Conservation (phyloP, 2,329 filamentous ascomycete genomes). For the Teratosphaeriaceae sp. region DNA sequence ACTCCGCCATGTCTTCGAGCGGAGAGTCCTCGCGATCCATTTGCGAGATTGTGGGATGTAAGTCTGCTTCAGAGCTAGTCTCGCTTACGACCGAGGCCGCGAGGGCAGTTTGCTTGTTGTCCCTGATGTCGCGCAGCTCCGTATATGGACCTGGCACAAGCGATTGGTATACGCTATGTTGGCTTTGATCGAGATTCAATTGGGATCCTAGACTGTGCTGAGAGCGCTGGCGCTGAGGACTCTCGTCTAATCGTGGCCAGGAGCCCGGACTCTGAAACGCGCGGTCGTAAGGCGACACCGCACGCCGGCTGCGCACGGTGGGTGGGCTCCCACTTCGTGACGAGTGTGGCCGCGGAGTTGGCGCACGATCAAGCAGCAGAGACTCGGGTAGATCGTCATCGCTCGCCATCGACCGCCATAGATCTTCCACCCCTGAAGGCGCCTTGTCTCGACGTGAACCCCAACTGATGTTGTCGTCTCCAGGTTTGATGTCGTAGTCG, state of each 20-base stretch:
- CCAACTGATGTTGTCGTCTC: conserved; percentile 33
- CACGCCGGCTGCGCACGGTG: conserved; percentile 10
- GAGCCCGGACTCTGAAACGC: conserved; percentile 20
- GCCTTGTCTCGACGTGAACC: conserved; percentile 25
- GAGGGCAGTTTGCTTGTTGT: conserved; percentile 20
- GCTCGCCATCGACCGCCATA: conserved; percentile 28
- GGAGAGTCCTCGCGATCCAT: background rate
- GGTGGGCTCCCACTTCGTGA: conserved; percentile 17
- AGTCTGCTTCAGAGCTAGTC: background rate
- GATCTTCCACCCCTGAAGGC: conserved; percentile 19
- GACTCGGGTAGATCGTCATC: conserved; percentile 26
- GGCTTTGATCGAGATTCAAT: conserved; percentile 19
- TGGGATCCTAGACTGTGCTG: conserved; percentile 20
- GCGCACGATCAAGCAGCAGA: conserved; percentile 14
- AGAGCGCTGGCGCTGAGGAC: conserved; percentile 12
- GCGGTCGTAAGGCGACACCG: conserved; percentile 21
- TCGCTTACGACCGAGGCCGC: background rate
- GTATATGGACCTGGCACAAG: conserved; percentile 14
- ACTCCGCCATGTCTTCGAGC: conserved; percentile 38
- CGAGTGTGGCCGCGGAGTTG: conserved; percentile 8
- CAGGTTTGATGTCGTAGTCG: conserved; percentile 26
- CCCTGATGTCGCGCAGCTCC: conserved; percentile 10
- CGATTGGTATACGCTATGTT: conserved; percentile 15
- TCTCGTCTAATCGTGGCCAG: conserved; percentile 22
- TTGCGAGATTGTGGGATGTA: background rate